These are phyloP conservation scores for Coemansia sp. DNA, from an alignment of 192 early-diverging fungal genomes.

Conservation along the genomic window DNA sequence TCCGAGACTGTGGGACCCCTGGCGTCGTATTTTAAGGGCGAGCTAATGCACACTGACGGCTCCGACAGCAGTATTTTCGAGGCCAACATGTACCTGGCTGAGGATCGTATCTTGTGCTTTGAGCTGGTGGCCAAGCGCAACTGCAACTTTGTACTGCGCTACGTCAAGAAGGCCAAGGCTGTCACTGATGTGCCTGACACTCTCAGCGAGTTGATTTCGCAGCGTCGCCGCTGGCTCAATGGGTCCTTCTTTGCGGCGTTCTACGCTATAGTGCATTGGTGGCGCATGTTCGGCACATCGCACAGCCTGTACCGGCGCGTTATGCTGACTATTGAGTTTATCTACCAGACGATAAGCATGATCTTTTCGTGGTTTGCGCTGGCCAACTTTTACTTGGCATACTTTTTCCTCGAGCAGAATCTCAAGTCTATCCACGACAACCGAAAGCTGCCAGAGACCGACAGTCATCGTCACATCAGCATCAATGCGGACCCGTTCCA, in stretches of 20 bases:
- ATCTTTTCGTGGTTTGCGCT: slow-evolving; percentile 92
- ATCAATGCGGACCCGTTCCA: slow-evolving; percentile 63
- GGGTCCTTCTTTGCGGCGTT: slow-evolving; percentile 94
- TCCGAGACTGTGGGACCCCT: slow-evolving; percentile 65
- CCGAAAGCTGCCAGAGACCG: slow-evolving; percentile 25
- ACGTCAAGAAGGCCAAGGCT: slow-evolving; percentile 86
- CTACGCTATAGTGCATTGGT: slow-evolving; percentile 81
- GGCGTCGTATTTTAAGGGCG: slow-evolving; percentile 90
- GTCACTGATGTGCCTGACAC: slow-evolving; percentile 94
- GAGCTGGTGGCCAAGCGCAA: slow-evolving; percentile 87
- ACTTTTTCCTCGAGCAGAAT: slow-evolving; percentile 77
- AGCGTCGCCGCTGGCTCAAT: slow-evolving; percentile 96
- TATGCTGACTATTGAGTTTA: slow-evolving; percentile 75
- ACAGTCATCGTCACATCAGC: slow-evolving; percentile 16
- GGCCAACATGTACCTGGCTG: slow-evolving; percentile 93
- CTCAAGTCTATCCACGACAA: slow-evolving; percentile 46
- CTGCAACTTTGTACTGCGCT: slow-evolving; percentile 79
- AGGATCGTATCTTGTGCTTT: slow-evolving; percentile 95
- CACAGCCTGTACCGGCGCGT: slow-evolving; percentile 75
- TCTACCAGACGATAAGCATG: slow-evolving; percentile 80
- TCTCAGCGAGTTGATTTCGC: slow-evolving; percentile 92
- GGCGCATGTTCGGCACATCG: slow-evolving; percentile 74
- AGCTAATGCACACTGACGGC: slow-evolving; percentile 75
- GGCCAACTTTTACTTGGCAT: slow-evolving; percentile 89
- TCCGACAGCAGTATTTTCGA: slow-evolving; percentile 75